Evolutionary conservation across 495 filamentous ascomycete genomes (phyloP).

Genomic region (Talaromyces stipitatus): DNA sequence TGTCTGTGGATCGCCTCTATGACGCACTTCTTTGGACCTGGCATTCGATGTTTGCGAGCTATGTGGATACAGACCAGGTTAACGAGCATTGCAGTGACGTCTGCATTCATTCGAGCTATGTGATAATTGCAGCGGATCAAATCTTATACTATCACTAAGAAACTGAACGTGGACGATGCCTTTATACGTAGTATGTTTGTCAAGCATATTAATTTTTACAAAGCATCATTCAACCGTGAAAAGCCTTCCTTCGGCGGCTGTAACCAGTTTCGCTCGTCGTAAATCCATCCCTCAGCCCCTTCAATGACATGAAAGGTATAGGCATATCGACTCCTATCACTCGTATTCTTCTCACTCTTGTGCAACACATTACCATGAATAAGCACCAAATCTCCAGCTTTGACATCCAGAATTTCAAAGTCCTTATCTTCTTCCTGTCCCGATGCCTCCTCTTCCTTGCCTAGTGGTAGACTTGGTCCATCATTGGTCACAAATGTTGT

Average conservation of each 20-base stretch:
- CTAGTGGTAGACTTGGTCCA: conserved; percentile 37
- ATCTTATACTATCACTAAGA: not conserved
- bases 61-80: not conserved
- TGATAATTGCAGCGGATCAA: not conserved
- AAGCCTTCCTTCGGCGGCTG: conserved; percentile 77
- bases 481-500: conserved; percentile 51
- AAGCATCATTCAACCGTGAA: conserved; percentile 24
- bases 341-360: conserved; percentile 89
- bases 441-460: conserved; percentile 27
- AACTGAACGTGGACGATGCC: too few species aligned
- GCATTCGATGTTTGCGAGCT: not conserved
- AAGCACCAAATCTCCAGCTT: conserved; percentile 80
- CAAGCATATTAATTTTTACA: not conserved
- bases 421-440: conserved; percentile 30
- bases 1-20: not conserved
- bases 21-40: not conserved
- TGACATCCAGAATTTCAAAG: conserved; percentile 69
- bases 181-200: too few species aligned
- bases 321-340: conserved; percentile 78
- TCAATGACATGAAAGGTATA: conserved; percentile 99
- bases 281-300: conserved; percentile 59
- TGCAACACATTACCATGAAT: conserved; percentile 97
- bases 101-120: not conserved
- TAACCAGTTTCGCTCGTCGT: conserved; percentile 88
- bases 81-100: not conserved